Evolutionary conservation across 352 stramenopile genomes (phyloP).

Genomic region (Phytophthora hibernalis): DNA sequence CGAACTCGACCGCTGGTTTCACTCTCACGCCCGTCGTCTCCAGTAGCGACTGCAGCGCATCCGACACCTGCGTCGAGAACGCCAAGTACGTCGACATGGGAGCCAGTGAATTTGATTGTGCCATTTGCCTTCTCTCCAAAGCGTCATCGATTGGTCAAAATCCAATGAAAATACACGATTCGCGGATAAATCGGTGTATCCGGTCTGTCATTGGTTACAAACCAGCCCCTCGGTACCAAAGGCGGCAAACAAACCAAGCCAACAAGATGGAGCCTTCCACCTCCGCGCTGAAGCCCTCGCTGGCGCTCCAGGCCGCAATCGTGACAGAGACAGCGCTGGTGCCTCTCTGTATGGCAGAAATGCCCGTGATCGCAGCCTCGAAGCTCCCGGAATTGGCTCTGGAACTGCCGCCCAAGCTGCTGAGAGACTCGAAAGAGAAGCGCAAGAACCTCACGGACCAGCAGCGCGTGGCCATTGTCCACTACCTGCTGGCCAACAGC

Average conservation of each 20-base stretch:
- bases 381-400: slow-evolving; percentile 27
- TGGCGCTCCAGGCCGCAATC: slow-evolving; percentile 14
- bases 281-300: background rate
- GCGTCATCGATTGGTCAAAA: slow-evolving; percentile 11
- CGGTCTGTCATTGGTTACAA: slow-evolving; percentile 19
- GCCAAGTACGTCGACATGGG: slow-evolving; percentile 24
- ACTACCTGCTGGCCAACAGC: slow-evolving; percentile 46
- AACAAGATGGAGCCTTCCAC: slow-evolving; percentile 13
- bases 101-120: slow-evolving; percentile 50
- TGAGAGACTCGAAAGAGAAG: slow-evolving; percentile 22
- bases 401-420: slow-evolving; percentile 5
- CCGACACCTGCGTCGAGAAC: slow-evolving; percentile 36
- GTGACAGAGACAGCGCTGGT: slow-evolving; percentile 15
- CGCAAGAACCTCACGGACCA: slow-evolving; percentile 44
- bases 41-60: slow-evolving; percentile 43
- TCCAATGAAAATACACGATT: background rate
- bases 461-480: slow-evolving; percentile 40
- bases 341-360: slow-evolving; percentile 8
- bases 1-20: slow-evolving; percentile 39
- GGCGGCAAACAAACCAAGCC: slow-evolving; percentile 38
- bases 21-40: slow-evolving; percentile 44
- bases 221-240: slow-evolving; percentile 15
- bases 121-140: slow-evolving; percentile 28
- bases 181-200: background rate
- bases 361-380: slow-evolving; percentile 7